Evolutionary conservation across 352 stramenopile genomes (phyloP).

Genomic region (Phytophthora syringae): DNA sequence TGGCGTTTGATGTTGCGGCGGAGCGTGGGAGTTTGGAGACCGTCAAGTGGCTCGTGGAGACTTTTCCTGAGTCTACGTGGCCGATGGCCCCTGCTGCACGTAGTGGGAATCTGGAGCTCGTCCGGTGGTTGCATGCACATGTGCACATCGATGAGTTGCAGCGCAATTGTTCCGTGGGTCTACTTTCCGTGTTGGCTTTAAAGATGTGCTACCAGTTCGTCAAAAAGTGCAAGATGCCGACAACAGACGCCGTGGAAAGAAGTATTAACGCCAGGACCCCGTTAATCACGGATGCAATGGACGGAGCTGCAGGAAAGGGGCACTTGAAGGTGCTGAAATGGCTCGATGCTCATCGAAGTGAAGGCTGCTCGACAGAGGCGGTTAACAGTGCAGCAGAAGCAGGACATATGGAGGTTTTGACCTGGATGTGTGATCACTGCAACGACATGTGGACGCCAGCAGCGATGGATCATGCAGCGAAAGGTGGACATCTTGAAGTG

Average conservation of each 20-base stretch:
- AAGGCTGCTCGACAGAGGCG: slow-evolving; percentile 4
- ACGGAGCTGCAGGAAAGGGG: background rate
- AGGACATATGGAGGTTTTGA: too few species aligned
- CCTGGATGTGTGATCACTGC: too few species aligned
- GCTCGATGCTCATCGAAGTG: slow-evolving; percentile 1
- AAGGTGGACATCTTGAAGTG: slow-evolving; percentile 12
- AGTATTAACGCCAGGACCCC: too few species aligned
- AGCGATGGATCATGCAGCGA: slow-evolving; percentile 14
- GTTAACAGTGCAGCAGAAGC: background rate
- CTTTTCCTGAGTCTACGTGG: background rate
- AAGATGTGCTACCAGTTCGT: too few species aligned
- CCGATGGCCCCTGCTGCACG: background rate
- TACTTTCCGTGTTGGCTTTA: too few species aligned
- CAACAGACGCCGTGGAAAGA: too few species aligned
- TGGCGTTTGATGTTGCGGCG: background rate
- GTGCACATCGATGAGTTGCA: too few species aligned
- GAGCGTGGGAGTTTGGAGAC: background rate
- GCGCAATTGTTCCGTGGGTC: too few species aligned
- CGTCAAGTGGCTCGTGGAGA: slow-evolving; percentile 1
- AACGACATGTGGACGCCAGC: background rate
- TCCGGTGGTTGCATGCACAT: background rate
- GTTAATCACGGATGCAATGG: slow-evolving; percentile 1
- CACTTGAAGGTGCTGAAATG: slow-evolving; percentile 3
- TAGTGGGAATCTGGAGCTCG: background rate
- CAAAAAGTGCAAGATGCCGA: too few species aligned